Evolutionary conservation across 163 green algal genomes (phyloP).

Genomic region (Scenedesmus sp.): DNA sequence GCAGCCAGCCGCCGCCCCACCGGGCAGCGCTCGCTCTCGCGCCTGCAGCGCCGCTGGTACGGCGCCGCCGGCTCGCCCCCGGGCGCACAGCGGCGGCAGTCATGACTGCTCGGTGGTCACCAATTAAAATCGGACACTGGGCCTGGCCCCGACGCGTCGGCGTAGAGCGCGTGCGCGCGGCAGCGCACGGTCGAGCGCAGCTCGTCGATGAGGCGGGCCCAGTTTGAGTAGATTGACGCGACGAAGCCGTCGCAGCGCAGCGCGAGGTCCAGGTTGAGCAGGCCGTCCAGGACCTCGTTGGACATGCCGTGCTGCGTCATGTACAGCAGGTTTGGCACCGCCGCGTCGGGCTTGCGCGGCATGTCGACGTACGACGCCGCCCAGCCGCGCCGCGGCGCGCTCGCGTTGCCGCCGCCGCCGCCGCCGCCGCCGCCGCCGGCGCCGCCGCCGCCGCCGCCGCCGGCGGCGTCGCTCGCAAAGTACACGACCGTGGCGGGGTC

Average conservation of each 20-base stretch:
- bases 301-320: slow-evolving; percentile 40
- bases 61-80: no score
- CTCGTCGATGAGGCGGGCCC: no score
- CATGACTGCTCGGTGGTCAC: no score
- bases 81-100: no score
- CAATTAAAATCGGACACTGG: no score
- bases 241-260: slow-evolving; percentile 50
- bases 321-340: slow-evolving; percentile 30
- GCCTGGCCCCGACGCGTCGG: no score
- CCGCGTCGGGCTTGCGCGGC: slow-evolving; percentile 40
- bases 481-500: slow-evolving; percentile 42
- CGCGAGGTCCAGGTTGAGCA: slow-evolving; percentile 52
- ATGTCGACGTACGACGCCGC: slow-evolving; percentile 8
- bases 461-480: slow-evolving; percentile 42
- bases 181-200: no score
- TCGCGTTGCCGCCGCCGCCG: no score
- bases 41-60: no score
- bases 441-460: not conserved
- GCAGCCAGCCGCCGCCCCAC: no score
- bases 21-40: no score
- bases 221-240: slow-evolving; percentile 53
- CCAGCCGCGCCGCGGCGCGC: slow-evolving; percentile 28
- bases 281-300: slow-evolving; percentile 44
- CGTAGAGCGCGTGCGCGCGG: no score
- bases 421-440: not conserved